Conservation (phyloP, 2,329 filamentous ascomycete species). For the Didymella pomorum region DNA sequence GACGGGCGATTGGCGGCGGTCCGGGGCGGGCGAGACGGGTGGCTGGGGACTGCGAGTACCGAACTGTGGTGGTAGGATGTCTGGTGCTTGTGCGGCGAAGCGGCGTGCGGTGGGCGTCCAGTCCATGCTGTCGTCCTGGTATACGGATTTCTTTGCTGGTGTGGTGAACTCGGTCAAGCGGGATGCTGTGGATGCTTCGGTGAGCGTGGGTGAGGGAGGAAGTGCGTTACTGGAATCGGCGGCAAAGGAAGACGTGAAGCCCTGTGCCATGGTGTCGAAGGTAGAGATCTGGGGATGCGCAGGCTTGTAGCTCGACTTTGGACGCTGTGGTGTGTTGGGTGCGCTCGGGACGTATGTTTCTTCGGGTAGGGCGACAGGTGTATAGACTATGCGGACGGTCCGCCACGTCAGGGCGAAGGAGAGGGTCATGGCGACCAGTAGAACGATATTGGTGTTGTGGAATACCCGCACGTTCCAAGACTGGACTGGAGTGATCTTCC, state of each 20-base stretch:
- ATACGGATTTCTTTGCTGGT: slow-evolving; percentile 20
- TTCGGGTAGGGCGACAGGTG: slow-evolving; percentile 40
- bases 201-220: slow-evolving; percentile 47
- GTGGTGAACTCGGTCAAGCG: slow-evolving; percentile 40
- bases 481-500: slow-evolving; percentile 34
- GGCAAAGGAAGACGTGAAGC: slow-evolving; percentile 52
- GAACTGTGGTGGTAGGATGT: slow-evolving; percentile 35
- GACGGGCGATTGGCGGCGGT: slow-evolving; percentile 7
- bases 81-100: slow-evolving; percentile 49
- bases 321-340: slow-evolving; percentile 29
- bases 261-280: slow-evolving; percentile 48
- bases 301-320: slow-evolving; percentile 36
- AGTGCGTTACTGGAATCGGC: slow-evolving; percentile 37
- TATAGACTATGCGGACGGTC: slow-evolving; percentile 65
- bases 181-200: slow-evolving; percentile 32
- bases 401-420: slow-evolving; percentile 52
- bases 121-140: slow-evolving; percentile 70
- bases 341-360: slow-evolving; percentile 37
- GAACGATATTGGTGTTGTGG: slow-evolving; percentile 62
- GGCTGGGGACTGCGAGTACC: slow-evolving; percentile 17
- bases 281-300: slow-evolving; percentile 36
- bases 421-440: slow-evolving; percentile 52
- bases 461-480: slow-evolving; percentile 46
- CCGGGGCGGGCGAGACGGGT: slow-evolving; percentile 3
- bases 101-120: slow-evolving; percentile 66